Conservation (phyloP, 192 early-diverging fungal genomes). For the Paraglomus occultum region DNA sequence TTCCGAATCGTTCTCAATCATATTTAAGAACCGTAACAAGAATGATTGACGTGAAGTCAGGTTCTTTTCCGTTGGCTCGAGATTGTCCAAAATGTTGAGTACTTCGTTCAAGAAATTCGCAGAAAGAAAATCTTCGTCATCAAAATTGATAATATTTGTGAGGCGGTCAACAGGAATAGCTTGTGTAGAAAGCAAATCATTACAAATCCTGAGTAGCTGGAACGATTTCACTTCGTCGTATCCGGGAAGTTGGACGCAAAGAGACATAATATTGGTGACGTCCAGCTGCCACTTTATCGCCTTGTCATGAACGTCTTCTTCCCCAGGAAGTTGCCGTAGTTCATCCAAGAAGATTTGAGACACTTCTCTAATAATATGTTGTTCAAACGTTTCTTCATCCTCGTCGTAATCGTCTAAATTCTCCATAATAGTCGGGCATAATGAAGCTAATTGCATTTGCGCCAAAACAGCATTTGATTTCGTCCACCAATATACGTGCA, state of each 20-base stretch:
- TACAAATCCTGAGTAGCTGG: constrained; percentile 1
- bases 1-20: neutral
- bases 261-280: constrained; percentile 12
- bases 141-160: neutral
- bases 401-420: neutral
- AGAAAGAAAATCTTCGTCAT: neutral
- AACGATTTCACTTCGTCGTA: neutral
- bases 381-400: neutral
- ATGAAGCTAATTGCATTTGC: constrained; percentile 13
- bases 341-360: constrained; percentile 1
- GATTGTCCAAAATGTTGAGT: constrained; percentile 5
- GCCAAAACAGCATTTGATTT: constrained; percentile 14
- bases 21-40: constrained; percentile 2
- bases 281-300: constrained; percentile 8
- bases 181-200: constrained; percentile 20
- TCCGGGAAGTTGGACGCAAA: neutral
- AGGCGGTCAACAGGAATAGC: constrained; percentile 2
- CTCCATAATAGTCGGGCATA: constrained; percentile 3
- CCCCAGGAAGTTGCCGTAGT: neutral
- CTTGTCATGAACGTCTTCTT: neutral
- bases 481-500: constrained; percentile 29
- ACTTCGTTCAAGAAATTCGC: constrained; percentile 1
- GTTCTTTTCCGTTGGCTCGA: constrained; percentile 8
- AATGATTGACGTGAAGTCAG: constrained; percentile 7
- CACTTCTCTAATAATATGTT: neutral